A percentile compares a stretch with the other conserved stretches of the same genome.
phyloP scores from a whole-genome alignment of 139 green algal genomes.

The Astrephomene gubernaculifera region DNA sequence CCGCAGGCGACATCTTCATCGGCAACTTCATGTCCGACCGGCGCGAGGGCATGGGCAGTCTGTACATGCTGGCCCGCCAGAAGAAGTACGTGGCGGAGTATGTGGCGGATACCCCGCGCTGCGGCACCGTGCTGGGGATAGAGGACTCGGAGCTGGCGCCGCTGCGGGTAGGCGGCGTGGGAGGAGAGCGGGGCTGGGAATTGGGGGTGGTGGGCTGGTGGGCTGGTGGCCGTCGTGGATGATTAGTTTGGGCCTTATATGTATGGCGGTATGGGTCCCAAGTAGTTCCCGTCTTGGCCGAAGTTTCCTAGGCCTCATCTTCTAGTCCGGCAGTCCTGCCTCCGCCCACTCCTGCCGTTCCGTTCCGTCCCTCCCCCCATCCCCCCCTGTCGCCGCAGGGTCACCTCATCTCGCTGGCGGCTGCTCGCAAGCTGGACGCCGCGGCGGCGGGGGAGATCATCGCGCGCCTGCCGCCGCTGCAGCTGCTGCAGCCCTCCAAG shows the following conservation, averaged over 20 bases:
- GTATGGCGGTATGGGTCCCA: no score
- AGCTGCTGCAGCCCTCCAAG: constrained; percentile 67
- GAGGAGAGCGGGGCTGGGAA: not conserved
- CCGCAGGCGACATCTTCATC: constrained; percentile 65
- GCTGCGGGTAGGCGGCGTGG: constrained; percentile 37
- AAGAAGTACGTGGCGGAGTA: constrained; percentile 64
- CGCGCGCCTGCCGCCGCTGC: constrained; percentile 44
- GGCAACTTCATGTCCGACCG: constrained; percentile 59
- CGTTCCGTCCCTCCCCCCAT: not conserved
- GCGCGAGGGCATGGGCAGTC: constrained; percentile 70
- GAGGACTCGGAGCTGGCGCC: constrained; percentile 66
- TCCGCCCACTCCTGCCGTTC: no score
- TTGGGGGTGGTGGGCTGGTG: not conserved
- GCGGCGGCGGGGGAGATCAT: constrained; percentile 5
- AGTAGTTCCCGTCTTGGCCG: no score
- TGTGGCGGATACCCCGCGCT: constrained; percentile 49
- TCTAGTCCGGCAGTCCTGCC: no score
- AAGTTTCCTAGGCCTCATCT: no score
- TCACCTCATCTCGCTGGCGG: constrained; percentile 37
- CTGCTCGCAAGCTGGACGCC: constrained; percentile 49
- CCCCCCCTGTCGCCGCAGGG: constrained; percentile 1
- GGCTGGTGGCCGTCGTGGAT: no score
- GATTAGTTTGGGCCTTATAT: no score
- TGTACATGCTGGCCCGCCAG: constrained; percentile 68
- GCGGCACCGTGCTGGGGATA: constrained; percentile 70